A percentile compares a stretch with the other conserved stretches of the same genome.
Evolutionary conservation across 306 rosid genomes (phyloP).

Genomic region (Quercus engelmannii): DNA sequence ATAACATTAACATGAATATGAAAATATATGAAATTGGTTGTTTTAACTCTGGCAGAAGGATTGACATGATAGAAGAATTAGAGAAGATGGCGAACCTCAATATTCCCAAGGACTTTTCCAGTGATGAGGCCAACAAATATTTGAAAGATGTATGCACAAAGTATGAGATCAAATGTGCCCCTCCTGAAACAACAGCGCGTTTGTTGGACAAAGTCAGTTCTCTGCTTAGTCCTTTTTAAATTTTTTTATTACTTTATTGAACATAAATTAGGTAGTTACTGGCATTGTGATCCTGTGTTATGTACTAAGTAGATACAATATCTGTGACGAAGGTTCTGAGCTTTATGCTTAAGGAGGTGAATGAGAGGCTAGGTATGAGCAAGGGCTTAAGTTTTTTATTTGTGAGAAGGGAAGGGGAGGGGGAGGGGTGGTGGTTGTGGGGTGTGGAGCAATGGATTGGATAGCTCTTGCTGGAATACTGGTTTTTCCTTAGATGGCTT

Average conservation of each 20-base stretch:
- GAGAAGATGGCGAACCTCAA: slow-evolving; percentile 70
- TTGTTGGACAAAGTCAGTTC: slow-evolving; percentile 77
- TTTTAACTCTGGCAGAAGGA: too few relatives aligned
- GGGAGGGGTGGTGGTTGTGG: background rate
- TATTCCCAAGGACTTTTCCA: slow-evolving; percentile 74
- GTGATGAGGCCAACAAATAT: slow-evolving; percentile 77
- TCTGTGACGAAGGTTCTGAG: background rate
- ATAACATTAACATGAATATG: too few relatives aligned
- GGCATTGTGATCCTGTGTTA: background rate
- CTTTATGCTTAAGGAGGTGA: background rate
- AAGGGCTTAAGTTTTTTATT: background rate
- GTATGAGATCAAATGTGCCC: slow-evolving; percentile 75
- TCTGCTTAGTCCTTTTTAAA: background rate
- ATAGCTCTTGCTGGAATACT: too few relatives aligned
- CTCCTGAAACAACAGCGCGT: slow-evolving; percentile 85
- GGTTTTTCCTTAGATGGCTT: too few relatives aligned
- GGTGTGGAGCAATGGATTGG: too few relatives aligned
- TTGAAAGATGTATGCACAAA: slow-evolving; percentile 67
- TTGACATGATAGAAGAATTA: slow-evolving; percentile 81
- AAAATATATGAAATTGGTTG: too few relatives aligned
- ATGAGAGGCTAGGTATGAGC: background rate
- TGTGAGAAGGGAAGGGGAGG: too few relatives aligned
- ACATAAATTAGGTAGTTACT: background rate
- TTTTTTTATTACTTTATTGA: background rate
- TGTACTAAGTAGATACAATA: background rate